Base-by-base conservation (phyloP, 225 moss, liverwort and hornwort species). In the Bryum argenteum region DNA sequence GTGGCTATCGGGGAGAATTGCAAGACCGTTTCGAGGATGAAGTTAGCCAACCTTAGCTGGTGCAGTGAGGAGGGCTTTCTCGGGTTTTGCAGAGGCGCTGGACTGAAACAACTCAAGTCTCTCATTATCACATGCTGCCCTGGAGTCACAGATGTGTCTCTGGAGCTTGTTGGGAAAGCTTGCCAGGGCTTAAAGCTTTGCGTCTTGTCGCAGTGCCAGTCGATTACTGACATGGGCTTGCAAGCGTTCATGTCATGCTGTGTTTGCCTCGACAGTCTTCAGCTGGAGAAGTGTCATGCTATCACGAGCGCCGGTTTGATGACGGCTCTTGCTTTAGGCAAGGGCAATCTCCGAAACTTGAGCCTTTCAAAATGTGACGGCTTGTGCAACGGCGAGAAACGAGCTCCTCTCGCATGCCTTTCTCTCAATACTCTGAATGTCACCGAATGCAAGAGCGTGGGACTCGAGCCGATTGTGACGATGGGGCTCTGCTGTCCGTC, bases 1-100 rank as follows among this genome's bases (percentile, higher is more conserved):
- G 70, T 72, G 44, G 67, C 74, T 15, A 56, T 92, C 39, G 90
- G 88, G 15, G 77, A 78, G 68, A 79, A 88, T 21, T 88, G 88
- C 67, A 82, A 71, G 61, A 82, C 81, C 33, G 75, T 92, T 5
- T 75, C 82, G 3, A 84, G 75, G 70, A 71, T 90, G 69, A 90
- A 82, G 33, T 77, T 90, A 39, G 77, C 79, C 26, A 83, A 80
- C 42, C 77, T 92, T 48, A 75, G 70, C 22, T 77, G 76, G 73
- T 84, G 88, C 43, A 83, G 42, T 12, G 92, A 92, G 68, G 87
- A 83, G 22, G 92, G 92, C 3, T 90, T 92, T 64, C 22, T 88
- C 10, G 80, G 84, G 10, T 69, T 92, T 5, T 84, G 84, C 63
- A 69, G 19, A 10, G 78, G 85, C 44, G 70, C 88, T 54, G 84